Base-by-base conservation (phyloP, 2,329 filamentous ascomycete species). In the Trichophyton mentagrophytes region DNA sequence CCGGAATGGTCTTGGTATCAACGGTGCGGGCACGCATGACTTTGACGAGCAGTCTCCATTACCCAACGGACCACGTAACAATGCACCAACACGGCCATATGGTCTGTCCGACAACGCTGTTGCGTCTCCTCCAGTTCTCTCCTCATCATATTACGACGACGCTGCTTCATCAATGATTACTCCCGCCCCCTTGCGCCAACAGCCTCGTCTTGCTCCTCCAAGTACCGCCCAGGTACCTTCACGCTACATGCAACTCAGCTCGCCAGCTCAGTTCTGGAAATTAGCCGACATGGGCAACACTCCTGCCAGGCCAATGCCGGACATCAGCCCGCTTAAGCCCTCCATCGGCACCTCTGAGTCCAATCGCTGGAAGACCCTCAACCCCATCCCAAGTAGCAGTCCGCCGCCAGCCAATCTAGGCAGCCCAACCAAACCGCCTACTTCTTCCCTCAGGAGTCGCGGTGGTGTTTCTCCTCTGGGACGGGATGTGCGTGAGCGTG, bases 211-310 rank as follows among this genome's bases (percentile, higher is more conserved):
- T 3, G 76, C 76, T 11, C 77, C 77, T 6, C 77, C 77, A 0
- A 78, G 76, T 65, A 79, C 77, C 1, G 74, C 76, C 2, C 76
- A 78, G 60, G 73, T 78, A 15, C 77, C 77, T 1, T 78, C 76
- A 20, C 78, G 78, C 64, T 79, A 78, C 66, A 79, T 79, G 77
- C 76, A 76, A 3, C 76, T 78, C 70, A 79, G 77, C 62, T 78
- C 76, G 3, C 77, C 77, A 1, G 77, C 77, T 3, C 76, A 78
- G 49, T 79, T 79, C 66, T 79, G 77, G 77, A 78, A 78, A 60
- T 76, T 77, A 47, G 74, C 73, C 20, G 73, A 75, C 61, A 76
- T 78, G 60, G 74, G 74, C 11, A 77, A 74, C 64, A 78, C 75
- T 0, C 75, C 76, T n/a, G 75, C 73, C 3, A 68, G 71, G 11